These are phyloP conservation scores for Pisolithus albus DNA, from an alignment of 768 basidiomycete species.

Conservation along the genomic window DNA sequence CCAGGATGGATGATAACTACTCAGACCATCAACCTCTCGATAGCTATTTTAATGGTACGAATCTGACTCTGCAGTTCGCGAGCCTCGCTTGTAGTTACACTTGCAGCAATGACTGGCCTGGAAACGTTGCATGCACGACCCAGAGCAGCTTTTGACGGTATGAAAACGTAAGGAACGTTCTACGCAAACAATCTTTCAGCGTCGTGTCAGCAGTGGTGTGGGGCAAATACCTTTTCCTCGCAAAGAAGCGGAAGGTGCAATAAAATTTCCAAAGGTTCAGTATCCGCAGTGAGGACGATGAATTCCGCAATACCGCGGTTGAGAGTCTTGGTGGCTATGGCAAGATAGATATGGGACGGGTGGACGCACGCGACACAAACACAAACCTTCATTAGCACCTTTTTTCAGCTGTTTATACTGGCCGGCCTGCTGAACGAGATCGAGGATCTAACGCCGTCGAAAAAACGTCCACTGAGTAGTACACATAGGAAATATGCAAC, in stretches of 20 bases:
- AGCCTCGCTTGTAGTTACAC: slow-evolving; percentile 94
- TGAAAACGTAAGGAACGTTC: slow-evolving; percentile 96
- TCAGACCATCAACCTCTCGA: slow-evolving; percentile 60
- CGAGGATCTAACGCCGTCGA: slow-evolving; percentile 65
- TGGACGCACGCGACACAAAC: not conserved
- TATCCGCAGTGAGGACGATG: slow-evolving; percentile 93
- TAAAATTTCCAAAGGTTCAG: slow-evolving; percentile 95
- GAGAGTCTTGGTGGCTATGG: slow-evolving; percentile 88
- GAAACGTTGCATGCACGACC: slow-evolving; percentile 96
- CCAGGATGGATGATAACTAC: not conserved
- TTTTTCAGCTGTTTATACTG: slow-evolving; percentile 99
- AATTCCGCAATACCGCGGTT: slow-evolving; percentile 98
- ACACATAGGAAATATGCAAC: not conserved
- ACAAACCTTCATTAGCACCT: slow-evolving; percentile 93
- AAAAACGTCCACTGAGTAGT: not conserved
- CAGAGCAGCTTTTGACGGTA: slow-evolving; percentile 91
- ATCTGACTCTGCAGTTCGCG: slow-evolving; percentile 89
- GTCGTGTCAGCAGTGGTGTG: not conserved
- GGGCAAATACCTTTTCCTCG: slow-evolving; percentile 80
- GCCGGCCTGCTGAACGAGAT: slow-evolving; percentile 91
- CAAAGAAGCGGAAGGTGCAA: slow-evolving; percentile 95
- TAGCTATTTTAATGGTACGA: slow-evolving; percentile 71
- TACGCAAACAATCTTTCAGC: slow-evolving; percentile 20
- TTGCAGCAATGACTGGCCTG: slow-evolving; percentile 90
- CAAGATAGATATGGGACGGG: slow-evolving; percentile 2